Evolutionary conservation across 805 yeast genomes (phyloP).

Genomic region (Pichia nakasei): DNA sequence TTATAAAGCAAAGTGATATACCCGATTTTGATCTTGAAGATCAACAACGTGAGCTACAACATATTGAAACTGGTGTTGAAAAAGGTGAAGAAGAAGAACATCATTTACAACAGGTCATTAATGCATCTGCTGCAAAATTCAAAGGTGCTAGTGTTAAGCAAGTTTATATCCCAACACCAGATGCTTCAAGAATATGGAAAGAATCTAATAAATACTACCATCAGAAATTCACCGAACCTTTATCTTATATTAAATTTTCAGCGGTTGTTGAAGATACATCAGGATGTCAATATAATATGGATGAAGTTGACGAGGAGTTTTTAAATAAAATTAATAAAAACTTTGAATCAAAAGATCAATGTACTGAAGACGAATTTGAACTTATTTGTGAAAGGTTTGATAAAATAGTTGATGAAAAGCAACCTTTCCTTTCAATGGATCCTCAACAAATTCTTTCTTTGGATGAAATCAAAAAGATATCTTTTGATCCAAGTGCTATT

Average conservation of each 20-base stretch:
- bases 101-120: constrained; percentile 85
- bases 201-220: constrained; percentile 68
- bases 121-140: constrained; percentile 64
- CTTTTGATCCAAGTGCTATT: constrained; percentile 28
- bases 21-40: constrained; percentile 72
- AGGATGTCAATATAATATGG: constrained; percentile 83
- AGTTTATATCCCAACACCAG: constrained; percentile 93
- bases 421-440: constrained; percentile 83
- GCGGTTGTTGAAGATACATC: constrained; percentile 94
- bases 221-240: constrained; percentile 62
- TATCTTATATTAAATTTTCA: constrained; percentile 75
- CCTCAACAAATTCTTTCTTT: constrained; percentile 66
- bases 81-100: constrained; percentile 96
- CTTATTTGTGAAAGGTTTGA: constrained; percentile 67
- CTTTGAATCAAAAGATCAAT: constrained; percentile 24
- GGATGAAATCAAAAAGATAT: constrained; percentile 55
- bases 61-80: constrained; percentile 95
- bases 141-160: constrained; percentile 42
- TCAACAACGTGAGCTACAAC: constrained; percentile 78
- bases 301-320: constrained; percentile 76
- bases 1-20: constrained; percentile 68
- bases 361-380: constrained; percentile 85
- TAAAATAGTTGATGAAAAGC: constrained; percentile 63
- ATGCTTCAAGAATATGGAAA: constrained; percentile 76
- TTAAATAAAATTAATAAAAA: constrained; percentile 34